These are phyloP conservation scores for Medicago arabica DNA, from an alignment of 306 rosid genomes.

Conservation along the genomic window DNA sequence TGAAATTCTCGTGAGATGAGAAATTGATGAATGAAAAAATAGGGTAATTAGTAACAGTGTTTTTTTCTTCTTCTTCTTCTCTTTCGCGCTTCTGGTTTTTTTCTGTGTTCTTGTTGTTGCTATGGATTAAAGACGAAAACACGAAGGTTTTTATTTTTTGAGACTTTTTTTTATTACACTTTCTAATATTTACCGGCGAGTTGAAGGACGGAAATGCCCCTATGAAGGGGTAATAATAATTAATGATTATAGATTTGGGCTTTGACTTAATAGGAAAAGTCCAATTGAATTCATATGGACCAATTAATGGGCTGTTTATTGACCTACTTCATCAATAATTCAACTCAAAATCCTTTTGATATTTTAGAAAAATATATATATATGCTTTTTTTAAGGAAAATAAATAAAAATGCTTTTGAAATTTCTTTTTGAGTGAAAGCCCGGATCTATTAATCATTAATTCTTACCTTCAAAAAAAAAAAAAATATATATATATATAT, in stretches of 20 bases:
- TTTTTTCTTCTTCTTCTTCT: neutral
- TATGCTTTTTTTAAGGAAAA: no score
- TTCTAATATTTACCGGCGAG: slow-evolving; percentile 1
- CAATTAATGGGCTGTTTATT: no score
- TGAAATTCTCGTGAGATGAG: slow-evolving; percentile 16
- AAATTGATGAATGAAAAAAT: slow-evolving; percentile 17
- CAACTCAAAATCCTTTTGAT: no score
- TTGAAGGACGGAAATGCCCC: slow-evolving; percentile 21
- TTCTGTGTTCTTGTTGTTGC: slow-evolving; percentile 40
- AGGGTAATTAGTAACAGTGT: slow-evolving; percentile 40
- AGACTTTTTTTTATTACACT: neutral
- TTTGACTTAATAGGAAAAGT: neutral
- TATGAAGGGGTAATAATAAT: neutral
- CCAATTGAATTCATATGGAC: neutral
- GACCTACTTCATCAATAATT: no score
- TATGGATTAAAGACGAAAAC: slow-evolving; percentile 53
- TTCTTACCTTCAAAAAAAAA: no score
- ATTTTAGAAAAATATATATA: no score
- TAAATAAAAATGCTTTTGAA: no score
- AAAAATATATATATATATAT: no score
- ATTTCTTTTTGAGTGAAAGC: no score
- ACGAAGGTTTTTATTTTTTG: slow-evolving; percentile 39
- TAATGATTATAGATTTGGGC: neutral
- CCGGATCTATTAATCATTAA: no score
- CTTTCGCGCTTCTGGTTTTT: slow-evolving; percentile 32